Base-by-base conservation (phyloP, 176 grass and related monocot genomes). In the Aechmea fasciata region DNA sequence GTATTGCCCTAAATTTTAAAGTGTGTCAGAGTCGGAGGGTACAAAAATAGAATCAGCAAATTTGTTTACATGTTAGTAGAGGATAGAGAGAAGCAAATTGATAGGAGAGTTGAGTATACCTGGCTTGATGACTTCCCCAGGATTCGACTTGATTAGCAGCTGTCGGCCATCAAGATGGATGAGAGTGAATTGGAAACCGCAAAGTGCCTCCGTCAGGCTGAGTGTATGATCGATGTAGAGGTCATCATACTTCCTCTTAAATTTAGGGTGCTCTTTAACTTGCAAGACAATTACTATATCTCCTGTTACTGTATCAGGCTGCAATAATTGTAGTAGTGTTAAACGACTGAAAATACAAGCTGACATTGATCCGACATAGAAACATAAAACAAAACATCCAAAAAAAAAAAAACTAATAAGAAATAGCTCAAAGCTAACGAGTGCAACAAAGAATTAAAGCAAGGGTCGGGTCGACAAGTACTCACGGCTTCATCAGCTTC, bases 401-500 rank as follows among this genome's bases (percentile, higher is more conserved):
- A 3, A 61, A 61, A 1, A 9, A 61, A 1, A 61, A 61, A 61
- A 61, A 17, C 4, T 22, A 61, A 22, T 13, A 22, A 19, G n/a
- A 57, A 2, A 61, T 10, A 61, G 55, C 14, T 22, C 55, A 20
- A 41, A 61, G 17, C 55, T 61, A 61, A 41, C 33, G 7, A 61
- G n/a, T 61, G 17, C 33, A 61, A 61, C 14, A 61, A 61, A 61
- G 55, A 9, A 61, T 41, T 41, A 61, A 19, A 61, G 20, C 11
- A n/a, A 18, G 55, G 10, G n/a, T 9, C 14, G 19, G 19, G 19
- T 18, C 55, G 20, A 61, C 20, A 61, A 19, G 17, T 19, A 85
- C 87, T 85, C 73, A 94, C 87, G 80, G 95, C 95, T 90, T 99
- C 95, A 71, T 99, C 95, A 14, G 95, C 90, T 85, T 90, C 87